Evolutionary conservation across 352 stramenopile genomes (phyloP).

Genomic region (Globisporangium cederbergense): DNA sequence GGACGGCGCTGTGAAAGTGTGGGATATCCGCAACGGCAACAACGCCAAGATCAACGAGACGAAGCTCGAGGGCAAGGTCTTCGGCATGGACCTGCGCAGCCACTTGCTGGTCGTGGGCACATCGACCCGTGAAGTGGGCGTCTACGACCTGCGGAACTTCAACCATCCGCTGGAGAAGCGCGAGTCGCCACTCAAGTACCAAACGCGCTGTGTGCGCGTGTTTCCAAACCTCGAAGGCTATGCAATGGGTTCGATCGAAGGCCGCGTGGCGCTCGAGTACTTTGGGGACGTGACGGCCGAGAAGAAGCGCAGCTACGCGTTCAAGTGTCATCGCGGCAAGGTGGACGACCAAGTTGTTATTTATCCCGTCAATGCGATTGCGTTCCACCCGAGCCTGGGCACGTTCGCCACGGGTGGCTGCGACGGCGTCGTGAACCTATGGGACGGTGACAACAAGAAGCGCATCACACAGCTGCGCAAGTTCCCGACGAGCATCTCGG

Average conservation of each 20-base stretch:
- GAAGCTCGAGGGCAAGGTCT: slow-evolving; percentile 55
- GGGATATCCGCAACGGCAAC: slow-evolving; percentile 58
- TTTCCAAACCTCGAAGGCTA: slow-evolving; percentile 77
- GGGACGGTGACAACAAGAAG: slow-evolving; percentile 96
- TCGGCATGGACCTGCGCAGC: slow-evolving; percentile 54
- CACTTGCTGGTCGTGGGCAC: slow-evolving; percentile 61
- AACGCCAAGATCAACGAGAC: slow-evolving; percentile 46
- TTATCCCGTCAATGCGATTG: slow-evolving; percentile 95
- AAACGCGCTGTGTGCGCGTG: slow-evolving; percentile 88
- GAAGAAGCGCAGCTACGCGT: slow-evolving; percentile 91
- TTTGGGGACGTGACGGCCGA: slow-evolving; percentile 54
- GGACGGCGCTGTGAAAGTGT: slow-evolving; percentile 63
- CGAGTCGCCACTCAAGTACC: slow-evolving; percentile 88
- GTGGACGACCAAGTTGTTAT: slow-evolving; percentile 80
- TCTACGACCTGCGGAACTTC: slow-evolving; percentile 86
- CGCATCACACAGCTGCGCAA: slow-evolving; percentile 84
- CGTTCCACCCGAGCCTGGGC: slow-evolving; percentile 92
- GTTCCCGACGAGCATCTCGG: slow-evolving; percentile 86
- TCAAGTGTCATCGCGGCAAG: slow-evolving; percentile 97
- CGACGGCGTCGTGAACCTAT: slow-evolving; percentile 91
- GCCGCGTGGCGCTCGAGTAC: slow-evolving; percentile 96
- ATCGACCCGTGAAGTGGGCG: slow-evolving; percentile 47
- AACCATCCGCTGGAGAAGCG: slow-evolving; percentile 51
- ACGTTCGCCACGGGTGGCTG: slow-evolving; percentile 96
- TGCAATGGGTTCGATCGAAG: slow-evolving; percentile 94